Conservation (phyloP, 345 rosid species). For the Psidium guajava region DNA sequence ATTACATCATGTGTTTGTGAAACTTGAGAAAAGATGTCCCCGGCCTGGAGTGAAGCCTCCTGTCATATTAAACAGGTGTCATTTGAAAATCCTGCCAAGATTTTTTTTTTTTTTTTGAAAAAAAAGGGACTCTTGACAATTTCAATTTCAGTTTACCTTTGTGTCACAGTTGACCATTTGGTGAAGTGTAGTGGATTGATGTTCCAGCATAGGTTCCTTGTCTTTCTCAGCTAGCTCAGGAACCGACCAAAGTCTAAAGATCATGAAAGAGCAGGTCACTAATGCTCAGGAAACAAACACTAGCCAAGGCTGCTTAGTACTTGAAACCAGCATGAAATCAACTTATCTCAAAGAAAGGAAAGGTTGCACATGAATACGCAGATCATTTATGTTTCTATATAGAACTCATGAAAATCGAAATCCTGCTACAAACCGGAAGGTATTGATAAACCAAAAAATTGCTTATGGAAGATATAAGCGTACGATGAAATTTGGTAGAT, state of each 20-base stretch:
- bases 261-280: background rate
- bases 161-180: conserved; percentile 52
- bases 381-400: background rate
- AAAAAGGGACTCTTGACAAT: background rate
- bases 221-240: conserved; percentile 30
- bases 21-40: conserved; percentile 80
- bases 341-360: background rate
- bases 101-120: background rate
- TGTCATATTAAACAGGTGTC: conserved; percentile 8
- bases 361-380: background rate
- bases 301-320: background rate
- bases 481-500: background rate
- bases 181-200: conserved; percentile 25
- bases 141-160: conserved; percentile 41
- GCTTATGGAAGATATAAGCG: background rate
- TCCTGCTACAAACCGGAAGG: background rate
- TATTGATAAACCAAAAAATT: background rate
- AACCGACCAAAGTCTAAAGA: conserved; percentile 47
- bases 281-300: background rate
- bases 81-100: background rate
- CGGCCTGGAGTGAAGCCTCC: conserved; percentile 40
- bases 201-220: conserved; percentile 20
- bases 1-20: conserved; percentile 87
- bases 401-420: background rate
- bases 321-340: background rate